phyloP scores from a whole-genome alignment of 306 rosid species.

The Mimosa pudica region DNA sequence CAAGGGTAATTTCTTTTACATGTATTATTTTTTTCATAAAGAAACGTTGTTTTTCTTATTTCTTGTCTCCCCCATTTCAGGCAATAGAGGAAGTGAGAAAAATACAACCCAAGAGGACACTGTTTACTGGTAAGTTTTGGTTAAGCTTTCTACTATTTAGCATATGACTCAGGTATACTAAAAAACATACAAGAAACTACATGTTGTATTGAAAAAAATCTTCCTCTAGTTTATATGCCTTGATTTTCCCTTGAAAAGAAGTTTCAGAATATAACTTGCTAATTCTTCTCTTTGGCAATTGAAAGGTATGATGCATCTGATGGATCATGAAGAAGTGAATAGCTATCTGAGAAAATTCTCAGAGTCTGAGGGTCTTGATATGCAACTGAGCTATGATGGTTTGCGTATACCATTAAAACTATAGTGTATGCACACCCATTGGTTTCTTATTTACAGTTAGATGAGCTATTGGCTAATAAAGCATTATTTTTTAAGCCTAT shows the following conservation, averaged over 20 bases:
- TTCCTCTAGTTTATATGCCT: conserved; percentile 29
- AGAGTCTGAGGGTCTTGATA: conserved; percentile 85
- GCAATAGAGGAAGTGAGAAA: conserved; percentile 91
- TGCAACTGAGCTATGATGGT: conserved; percentile 86
- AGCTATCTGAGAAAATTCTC: conserved; percentile 54
- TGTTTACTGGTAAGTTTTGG: conserved; percentile 75
- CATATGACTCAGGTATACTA: background rate
- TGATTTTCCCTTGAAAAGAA: background rate
- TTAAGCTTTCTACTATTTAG: conserved; percentile 18
- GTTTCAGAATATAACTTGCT: conserved; percentile 3
- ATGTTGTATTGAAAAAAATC: background rate
- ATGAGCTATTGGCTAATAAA: background rate
- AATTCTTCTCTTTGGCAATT: conserved; percentile 30
- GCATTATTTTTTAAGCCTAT: background rate
- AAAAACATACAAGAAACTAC: background rate
- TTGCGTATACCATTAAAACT: conserved; percentile 68
- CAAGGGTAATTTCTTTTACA: conserved; percentile 57
- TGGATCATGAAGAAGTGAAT: conserved; percentile 92
- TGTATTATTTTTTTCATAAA: conserved; percentile 16
- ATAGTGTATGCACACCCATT: conserved; percentile 29
- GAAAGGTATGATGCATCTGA: conserved; percentile 96
- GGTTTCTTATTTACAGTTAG: background rate
- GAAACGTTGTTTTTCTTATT: conserved; percentile 22
- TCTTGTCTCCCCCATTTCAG: conserved; percentile 45
- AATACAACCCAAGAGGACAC: conserved; percentile 83